phyloP scores from a whole-genome alignment of 2,329 filamentous ascomycete genomes.

The Pseudocercospora cruenta region DNA sequence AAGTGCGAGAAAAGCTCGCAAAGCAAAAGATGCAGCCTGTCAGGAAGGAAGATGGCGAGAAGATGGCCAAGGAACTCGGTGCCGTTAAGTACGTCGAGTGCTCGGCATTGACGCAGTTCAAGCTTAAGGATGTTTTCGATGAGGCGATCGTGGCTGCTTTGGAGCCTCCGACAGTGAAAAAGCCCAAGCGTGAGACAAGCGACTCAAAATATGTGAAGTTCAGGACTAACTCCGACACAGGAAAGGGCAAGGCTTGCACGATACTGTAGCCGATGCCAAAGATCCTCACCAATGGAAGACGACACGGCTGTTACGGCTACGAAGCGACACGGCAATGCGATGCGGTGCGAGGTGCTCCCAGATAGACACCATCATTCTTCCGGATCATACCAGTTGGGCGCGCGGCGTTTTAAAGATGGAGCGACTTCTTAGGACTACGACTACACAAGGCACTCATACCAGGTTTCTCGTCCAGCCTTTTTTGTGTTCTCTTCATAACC shows the following conservation, averaged over 20 bases:
- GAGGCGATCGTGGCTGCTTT: constrained; percentile 97
- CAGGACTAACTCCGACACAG: constrained; percentile 19
- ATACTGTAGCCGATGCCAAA: constrained; percentile 33
- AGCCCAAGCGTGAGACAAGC: constrained; percentile 47
- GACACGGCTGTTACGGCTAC: neutral
- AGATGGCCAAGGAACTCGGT: constrained; percentile 95
- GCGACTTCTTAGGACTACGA: constrained; percentile 22
- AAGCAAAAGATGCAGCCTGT: constrained; percentile 98
- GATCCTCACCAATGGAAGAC: neutral
- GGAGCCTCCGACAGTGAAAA: constrained; percentile 83
- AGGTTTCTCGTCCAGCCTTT: constrained; percentile 18
- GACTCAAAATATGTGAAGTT: neutral
- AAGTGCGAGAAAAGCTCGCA: constrained; percentile 84
- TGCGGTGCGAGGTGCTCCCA: constrained; percentile 18
- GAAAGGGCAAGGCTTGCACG: constrained; percentile 41
- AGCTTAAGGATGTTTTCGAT: constrained; percentile 98
- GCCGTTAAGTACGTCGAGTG: constrained; percentile 99
- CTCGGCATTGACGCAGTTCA: constrained; percentile 96
- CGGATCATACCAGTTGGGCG: constrained; percentile 27
- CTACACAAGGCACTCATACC: constrained; percentile 25
- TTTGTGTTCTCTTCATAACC: neutral
- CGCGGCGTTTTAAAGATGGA: constrained; percentile 24
- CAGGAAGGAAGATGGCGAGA: constrained; percentile 87
- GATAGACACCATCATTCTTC: constrained; percentile 20
- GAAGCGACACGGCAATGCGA: constrained; percentile 1